Evolutionary conservation across 2,329 filamentous ascomycete genomes (phyloP).

Genomic region (Xylaria polymorpha): DNA sequence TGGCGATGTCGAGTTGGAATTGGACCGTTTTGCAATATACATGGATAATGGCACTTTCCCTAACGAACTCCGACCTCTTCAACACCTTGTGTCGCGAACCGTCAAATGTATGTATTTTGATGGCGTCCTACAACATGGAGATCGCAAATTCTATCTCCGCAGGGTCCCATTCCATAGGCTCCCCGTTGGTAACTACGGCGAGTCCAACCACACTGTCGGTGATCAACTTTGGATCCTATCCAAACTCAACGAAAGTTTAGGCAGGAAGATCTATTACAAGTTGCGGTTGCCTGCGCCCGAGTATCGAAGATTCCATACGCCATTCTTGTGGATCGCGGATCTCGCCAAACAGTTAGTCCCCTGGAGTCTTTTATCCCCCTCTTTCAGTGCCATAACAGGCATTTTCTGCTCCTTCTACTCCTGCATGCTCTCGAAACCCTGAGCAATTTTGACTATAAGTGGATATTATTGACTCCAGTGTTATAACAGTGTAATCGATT

Average conservation of each 20-base stretch:
- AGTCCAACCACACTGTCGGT: conserved; percentile 58
- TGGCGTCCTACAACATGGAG: conserved; percentile 64
- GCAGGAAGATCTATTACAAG: conserved; percentile 70
- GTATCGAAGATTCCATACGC: conserved; percentile 70
- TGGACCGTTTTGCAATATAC: conserved; percentile 71
- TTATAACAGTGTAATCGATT: conserved; percentile 67
- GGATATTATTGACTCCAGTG: too few relatives aligned
- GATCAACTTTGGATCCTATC: conserved; percentile 75
- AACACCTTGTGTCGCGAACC: conserved; percentile 60
- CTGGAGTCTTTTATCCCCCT: too few relatives aligned
- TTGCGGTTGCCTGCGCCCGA: conserved; percentile 66
- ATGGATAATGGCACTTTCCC: conserved; percentile 51
- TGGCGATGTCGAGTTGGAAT: conserved; percentile 60
- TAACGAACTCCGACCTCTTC: conserved; percentile 66
- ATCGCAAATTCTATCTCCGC: conserved; percentile 62
- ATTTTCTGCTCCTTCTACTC: too few relatives aligned
- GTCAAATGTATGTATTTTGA: conserved; percentile 64
- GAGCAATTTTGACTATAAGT: too few relatives aligned
- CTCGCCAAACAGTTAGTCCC: conserved; percentile 69
- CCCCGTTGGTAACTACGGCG: conserved; percentile 74
- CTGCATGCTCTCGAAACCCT: too few relatives aligned
- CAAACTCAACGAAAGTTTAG: conserved; percentile 51
- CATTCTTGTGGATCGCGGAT: conserved; percentile 77
- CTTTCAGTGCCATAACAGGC: too few relatives aligned
- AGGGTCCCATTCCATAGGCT: conserved; percentile 66